Evolutionary conservation across 805 yeast species (phyloP), one percentile per base, ranked within the genome.

Genomic region (Metschnikowia kofuensis): DNA sequence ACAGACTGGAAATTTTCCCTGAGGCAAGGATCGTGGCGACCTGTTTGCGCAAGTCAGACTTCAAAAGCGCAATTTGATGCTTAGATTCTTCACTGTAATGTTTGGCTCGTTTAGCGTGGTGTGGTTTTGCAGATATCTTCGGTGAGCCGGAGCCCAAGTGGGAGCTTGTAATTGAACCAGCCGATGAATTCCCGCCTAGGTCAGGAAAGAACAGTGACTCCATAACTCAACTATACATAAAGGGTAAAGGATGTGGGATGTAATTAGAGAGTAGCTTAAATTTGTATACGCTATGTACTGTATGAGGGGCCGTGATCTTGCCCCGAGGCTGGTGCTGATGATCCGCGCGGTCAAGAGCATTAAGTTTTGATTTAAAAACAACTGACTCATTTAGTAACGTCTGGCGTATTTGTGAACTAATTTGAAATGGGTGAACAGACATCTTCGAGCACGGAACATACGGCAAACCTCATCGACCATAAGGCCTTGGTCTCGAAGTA

Each of bases 401-500:
- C 32, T 10, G 13, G 32, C 32, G 10, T 30, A 12, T 30, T 12
- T 30, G 10, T 30, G 10, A 30, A 30, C 10, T 10, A 3, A 12
- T 12, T 10, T 2, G 38, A 42, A 26, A 42, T 42, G 44, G 28
- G 44, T 29, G 16, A 35, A 26, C 39, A 12, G 36, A 34, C 36
- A 8, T 4, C n/a, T 2, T n/a, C 36, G 8, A 14, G n/a, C 14
- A 14, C 14, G 15, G n/a, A n/a, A 2, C 12, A 12, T 30, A 34
- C 44, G 8, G 45, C 36, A 9, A 30, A n/a, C 6, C 13, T 13
- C 7, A 32, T 51, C 11, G 68, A 73, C 49, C 74, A 78, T 30
- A 69, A 68, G 40, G 69, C 69, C 30, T 60, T 79, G 14, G 64
- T 74, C 1, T 64, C 62, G 1, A 60, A 65, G 12, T 79, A 74